phyloP scores from a whole-genome alignment of 2,329 filamentous ascomycete genomes.

The Nectriaceae sp. region DNA sequence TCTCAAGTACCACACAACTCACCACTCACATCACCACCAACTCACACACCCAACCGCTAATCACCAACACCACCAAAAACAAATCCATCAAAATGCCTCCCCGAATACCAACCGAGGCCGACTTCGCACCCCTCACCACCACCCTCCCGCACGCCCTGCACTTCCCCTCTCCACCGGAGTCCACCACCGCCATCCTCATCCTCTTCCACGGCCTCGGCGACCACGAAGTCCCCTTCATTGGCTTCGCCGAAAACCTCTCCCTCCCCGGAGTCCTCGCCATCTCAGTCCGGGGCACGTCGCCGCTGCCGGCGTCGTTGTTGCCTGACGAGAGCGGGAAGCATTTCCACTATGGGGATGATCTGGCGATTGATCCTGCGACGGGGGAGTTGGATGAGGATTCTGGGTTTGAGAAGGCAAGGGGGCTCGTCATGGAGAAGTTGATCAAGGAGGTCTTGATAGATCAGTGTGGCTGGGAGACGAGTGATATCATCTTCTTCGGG shows the following conservation, averaged over 20 bases:
- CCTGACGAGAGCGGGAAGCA: constrained; percentile 30
- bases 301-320: constrained; percentile 68
- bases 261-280: constrained; percentile 79
- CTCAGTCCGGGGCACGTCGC: constrained; percentile 69
- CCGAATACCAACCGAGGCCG: constrained; percentile 51
- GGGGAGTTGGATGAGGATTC: constrained; percentile 63
- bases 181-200: constrained; percentile 73
- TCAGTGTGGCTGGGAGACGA: constrained; percentile 59
- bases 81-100: constrained; percentile 39
- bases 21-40: no score
- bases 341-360: constrained; percentile 70
- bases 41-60: no score
- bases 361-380: constrained; percentile 51
- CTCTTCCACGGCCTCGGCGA: constrained; percentile 87
- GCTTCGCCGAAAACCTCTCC: constrained; percentile 67
- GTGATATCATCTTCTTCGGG: constrained; percentile 65
- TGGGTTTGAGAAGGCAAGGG: constrained; percentile 54
- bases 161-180: constrained; percentile 56
- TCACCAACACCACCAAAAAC: no score
- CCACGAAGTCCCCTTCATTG: constrained; percentile 66
- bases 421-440: constrained; percentile 51
- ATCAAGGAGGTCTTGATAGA: constrained; percentile 52
- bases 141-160: constrained; percentile 47
- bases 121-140: constrained; percentile 48
- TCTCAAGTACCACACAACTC: no score